These are phyloP conservation scores for Trichoderma asperelloides DNA, from an alignment of 495 filamentous ascomycete species.

Conservation along the genomic window DNA sequence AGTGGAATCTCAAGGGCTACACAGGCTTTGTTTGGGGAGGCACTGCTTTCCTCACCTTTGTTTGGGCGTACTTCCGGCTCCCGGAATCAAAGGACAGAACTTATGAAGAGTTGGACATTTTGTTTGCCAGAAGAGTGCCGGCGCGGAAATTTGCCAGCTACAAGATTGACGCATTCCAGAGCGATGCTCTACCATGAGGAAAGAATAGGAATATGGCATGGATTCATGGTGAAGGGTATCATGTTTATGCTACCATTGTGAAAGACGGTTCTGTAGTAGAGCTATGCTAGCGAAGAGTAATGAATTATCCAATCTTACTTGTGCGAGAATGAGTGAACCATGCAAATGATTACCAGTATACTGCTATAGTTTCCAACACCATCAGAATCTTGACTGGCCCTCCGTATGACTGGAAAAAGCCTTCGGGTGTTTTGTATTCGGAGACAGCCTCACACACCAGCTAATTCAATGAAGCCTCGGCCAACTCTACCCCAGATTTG, in stretches of 20 bases:
- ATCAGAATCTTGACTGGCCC: not conserved
- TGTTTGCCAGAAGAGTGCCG: slow-evolving; percentile 38
- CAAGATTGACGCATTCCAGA: slow-evolving; percentile 3
- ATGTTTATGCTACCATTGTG: too few relatives aligned
- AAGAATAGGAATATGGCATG: too few relatives aligned
- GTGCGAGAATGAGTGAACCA: not conserved
- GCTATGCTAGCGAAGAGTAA: not conserved
- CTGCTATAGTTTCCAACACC: too few relatives aligned
- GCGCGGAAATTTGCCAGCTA: slow-evolving; percentile 32
- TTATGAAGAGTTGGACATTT: slow-evolving; percentile 44
- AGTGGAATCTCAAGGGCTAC: slow-evolving; percentile 42
- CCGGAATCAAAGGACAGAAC: slow-evolving; percentile 39
- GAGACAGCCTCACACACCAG: not conserved
- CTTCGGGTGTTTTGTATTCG: not conserved
- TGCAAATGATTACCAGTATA: too few relatives aligned
- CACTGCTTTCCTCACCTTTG: slow-evolving; percentile 30
- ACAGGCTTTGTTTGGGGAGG: slow-evolving; percentile 47
- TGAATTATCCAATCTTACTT: not conserved
- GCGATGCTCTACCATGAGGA: not conserved
- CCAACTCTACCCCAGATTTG: not conserved
- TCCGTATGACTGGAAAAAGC: too few relatives aligned
- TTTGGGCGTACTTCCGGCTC: slow-evolving; percentile 25
- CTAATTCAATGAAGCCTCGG: not conserved
- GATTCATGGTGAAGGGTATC: too few relatives aligned
- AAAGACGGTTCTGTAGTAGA: too few relatives aligned